Conservation (phyloP, 2,329 filamentous ascomycete species). For the Aotearoamyces nothofagi region DNA sequence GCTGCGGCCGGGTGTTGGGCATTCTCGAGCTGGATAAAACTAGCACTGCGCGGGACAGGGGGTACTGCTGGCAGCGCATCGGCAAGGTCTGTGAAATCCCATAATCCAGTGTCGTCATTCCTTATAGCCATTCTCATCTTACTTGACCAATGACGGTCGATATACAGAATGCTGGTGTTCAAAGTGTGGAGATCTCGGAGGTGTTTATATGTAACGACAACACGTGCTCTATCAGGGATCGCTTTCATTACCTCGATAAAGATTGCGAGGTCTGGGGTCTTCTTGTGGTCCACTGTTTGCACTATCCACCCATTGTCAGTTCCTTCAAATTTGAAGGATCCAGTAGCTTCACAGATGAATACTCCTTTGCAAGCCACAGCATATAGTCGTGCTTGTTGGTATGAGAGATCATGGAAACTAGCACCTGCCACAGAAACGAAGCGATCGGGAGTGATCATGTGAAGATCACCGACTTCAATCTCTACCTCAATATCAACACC, state of each 20-base stretch:
- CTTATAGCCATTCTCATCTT: constrained; percentile 89
- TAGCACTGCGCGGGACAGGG: constrained; percentile 61
- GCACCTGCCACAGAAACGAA: constrained; percentile 90
- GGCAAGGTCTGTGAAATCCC: constrained; percentile 83
- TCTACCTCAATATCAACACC: constrained; percentile 78
- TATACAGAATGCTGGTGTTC: constrained; percentile 80
- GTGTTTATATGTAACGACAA: constrained; percentile 93
- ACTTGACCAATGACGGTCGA: constrained; percentile 90
- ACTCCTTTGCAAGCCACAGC: constrained; percentile 86
- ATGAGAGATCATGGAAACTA: constrained; percentile 91
- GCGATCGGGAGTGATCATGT: constrained; percentile 87
- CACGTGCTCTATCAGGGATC: constrained; percentile 68
- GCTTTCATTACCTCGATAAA: constrained; percentile 84
- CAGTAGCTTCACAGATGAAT: constrained; percentile 86
- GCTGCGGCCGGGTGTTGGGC: constrained; percentile 82
- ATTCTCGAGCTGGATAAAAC: constrained; percentile 85
- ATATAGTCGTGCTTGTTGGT: constrained; percentile 93
- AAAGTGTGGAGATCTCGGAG: constrained; percentile 87
- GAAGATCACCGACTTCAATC: constrained; percentile 74
- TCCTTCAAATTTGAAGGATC: constrained; percentile 88
- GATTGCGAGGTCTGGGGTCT: constrained; percentile 70
- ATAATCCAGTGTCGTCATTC: constrained; percentile 79
- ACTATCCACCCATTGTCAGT: constrained; percentile 88
- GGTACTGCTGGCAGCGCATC: constrained; percentile 63
- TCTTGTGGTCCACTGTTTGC: constrained; percentile 82